These are phyloP conservation scores for Lathyrus oleraceus DNA, from an alignment of 306 rosid genomes.

Conservation along the genomic window DNA sequence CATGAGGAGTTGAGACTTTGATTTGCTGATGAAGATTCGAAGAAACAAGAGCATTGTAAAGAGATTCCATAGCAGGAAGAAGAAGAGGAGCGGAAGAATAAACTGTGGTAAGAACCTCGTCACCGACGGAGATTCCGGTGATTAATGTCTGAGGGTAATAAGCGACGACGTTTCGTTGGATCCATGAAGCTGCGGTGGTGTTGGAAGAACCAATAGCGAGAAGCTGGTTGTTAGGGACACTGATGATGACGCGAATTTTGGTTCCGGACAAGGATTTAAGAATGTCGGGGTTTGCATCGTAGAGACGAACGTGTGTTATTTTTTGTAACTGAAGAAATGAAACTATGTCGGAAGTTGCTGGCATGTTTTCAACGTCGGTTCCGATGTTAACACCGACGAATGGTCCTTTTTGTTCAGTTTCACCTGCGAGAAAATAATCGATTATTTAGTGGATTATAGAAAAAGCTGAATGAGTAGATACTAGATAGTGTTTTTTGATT, in stretches of 20 bases:
- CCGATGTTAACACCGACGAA: conserved; percentile 89
- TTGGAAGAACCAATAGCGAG: conserved; percentile 89
- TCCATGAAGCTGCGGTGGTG: conserved; percentile 87
- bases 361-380: conserved; percentile 66
- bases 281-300: conserved; percentile 76
- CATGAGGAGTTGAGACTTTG: conserved; percentile 79
- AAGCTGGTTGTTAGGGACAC: conserved; percentile 89
- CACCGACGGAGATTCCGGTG: conserved; percentile 78
- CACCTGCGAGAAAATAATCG: conserved; percentile 35
- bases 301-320: conserved; percentile 70
- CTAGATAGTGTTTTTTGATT: background rate
- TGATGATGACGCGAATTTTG: conserved; percentile 69
- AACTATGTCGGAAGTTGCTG: conserved; percentile 51
- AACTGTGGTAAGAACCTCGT: conserved; percentile 79
- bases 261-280: conserved; percentile 66
- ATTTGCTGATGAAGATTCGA: conserved; percentile 70
- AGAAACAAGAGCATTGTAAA: conserved; percentile 78
- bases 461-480: background rate
- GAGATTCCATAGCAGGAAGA: conserved; percentile 72
- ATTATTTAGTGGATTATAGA: background rate
- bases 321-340: conserved; percentile 68
- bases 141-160: conserved; percentile 75
- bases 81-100: conserved; percentile 70
- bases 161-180: conserved; percentile 74
- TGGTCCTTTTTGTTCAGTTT: conserved; percentile 45